Percentiles rank a stretch among this genome's conserved stretches.
Conservation (phyloP, 148 eudicot genomes). For the Chenopodium quinoa region DNA sequence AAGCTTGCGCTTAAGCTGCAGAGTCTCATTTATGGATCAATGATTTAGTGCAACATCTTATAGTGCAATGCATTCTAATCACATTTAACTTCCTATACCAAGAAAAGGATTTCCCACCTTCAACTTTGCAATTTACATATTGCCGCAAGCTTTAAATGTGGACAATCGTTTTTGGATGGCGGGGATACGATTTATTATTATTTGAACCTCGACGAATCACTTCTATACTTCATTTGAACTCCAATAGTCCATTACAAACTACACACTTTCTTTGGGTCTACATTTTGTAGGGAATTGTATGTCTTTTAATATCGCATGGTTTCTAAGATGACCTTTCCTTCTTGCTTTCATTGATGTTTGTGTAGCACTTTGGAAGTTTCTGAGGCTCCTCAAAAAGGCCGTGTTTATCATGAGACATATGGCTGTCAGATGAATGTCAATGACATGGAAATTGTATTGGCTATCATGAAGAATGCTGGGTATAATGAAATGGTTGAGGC, state of each 20-base stretch:
- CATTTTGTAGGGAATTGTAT: not conserved
- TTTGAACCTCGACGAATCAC: not conserved
- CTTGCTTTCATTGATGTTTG: conserved; percentile 6
- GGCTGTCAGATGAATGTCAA: conserved; percentile 98
- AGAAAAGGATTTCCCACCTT: not conserved
- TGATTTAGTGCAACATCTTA: not conserved
- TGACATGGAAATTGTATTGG: conserved; percentile 97
- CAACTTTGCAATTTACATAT: not conserved
- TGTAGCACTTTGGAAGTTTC: conserved; percentile 41
- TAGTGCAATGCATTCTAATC: not conserved
- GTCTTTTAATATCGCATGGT: not conserved
- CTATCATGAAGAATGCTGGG: conserved; percentile 93
- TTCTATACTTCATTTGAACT: not conserved
- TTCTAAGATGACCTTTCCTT: not conserved
- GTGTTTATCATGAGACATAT: conserved; percentile 95
- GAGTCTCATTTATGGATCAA: not conserved
- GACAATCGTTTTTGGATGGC: too few relatives aligned
- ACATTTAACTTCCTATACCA: not conserved
- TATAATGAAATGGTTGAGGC: conserved; percentile 60
- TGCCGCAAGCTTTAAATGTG: too few relatives aligned
- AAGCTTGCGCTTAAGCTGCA: not conserved
- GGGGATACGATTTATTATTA: not conserved
- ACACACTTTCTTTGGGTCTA: not conserved
- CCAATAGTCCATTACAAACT: not conserved
- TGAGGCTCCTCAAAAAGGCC: conserved; percentile 60